Conservation (phyloP, 2,329 filamentous ascomycete genomes). For the Sporothrix sp. region DNA sequence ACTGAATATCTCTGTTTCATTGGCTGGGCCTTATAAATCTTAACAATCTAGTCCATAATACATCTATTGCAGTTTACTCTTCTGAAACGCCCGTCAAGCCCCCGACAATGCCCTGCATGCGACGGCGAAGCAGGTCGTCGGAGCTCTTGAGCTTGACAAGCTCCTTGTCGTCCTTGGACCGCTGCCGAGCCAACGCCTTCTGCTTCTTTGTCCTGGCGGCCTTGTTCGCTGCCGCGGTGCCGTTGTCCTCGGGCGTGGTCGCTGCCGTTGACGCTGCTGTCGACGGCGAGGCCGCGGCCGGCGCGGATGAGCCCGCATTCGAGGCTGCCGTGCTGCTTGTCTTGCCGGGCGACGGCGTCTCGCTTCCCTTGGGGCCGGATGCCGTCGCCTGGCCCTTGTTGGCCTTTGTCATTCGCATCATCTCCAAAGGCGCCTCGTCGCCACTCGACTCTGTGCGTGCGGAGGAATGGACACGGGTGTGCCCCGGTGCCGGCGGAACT, state of each 20-base stretch:
- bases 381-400: constrained; percentile 21
- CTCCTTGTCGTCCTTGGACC: constrained; percentile 28
- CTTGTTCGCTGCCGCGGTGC: not conserved
- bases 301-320: not conserved
- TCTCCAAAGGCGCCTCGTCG: constrained; percentile 74
- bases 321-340: not conserved
- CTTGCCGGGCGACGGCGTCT: not conserved
- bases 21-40: too few relatives aligned
- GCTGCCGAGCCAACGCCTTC: constrained; percentile 25
- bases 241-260: not conserved
- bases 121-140: constrained; percentile 45
- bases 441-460: constrained; percentile 51
- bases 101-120: constrained; percentile 49
- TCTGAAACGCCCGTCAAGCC: constrained; percentile 41
- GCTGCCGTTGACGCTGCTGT: not conserved
- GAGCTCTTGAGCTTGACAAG: constrained; percentile 48
- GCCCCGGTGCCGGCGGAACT: not conserved
- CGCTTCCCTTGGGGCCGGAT: not conserved
- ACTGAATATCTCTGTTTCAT: not conserved
- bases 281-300: not conserved
- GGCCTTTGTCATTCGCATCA: constrained; percentile 52
- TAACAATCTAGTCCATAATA: not conserved
- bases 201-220: constrained; percentile 15
- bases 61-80: constrained; percentile 21
- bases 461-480: not conserved